Conservation (phyloP, 2,329 filamentous ascomycete species). For the Exophiala oligosperma region DNA sequence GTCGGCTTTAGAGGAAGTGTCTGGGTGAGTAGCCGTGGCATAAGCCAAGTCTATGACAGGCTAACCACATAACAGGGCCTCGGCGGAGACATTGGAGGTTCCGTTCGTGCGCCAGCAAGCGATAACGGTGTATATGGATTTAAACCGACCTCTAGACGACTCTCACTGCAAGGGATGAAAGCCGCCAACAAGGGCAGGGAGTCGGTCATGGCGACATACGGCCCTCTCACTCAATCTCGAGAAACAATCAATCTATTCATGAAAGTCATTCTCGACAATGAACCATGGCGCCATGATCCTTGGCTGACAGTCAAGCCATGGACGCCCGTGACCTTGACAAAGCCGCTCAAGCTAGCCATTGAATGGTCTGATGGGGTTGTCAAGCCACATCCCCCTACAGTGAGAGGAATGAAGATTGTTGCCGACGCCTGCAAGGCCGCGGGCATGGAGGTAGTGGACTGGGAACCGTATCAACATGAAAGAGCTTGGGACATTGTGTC, state of each 20-base stretch:
- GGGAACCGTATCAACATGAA: conserved; percentile 53
- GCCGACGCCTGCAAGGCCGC: conserved; percentile 46
- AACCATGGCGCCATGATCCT: conserved; percentile 57
- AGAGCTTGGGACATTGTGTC: conserved; percentile 48
- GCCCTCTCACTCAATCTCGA: conserved; percentile 56
- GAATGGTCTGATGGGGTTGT: conserved; percentile 67
- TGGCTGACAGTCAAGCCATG: conserved; percentile 56
- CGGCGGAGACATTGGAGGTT: conserved; percentile 52
- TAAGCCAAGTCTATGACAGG: neutral
- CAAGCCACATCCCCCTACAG: conserved; percentile 64
- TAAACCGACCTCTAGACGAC: conserved; percentile 40
- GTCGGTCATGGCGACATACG: conserved; percentile 50
- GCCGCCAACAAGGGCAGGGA: conserved; percentile 16
- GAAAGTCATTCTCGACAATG: conserved; percentile 41
- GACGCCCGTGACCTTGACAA: conserved; percentile 36
- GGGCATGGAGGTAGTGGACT: conserved; percentile 56
- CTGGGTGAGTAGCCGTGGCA: conserved; percentile 4
- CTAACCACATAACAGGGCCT: conserved; percentile 47
- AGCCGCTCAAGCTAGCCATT: conserved; percentile 57
- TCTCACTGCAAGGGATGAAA: conserved; percentile 35
- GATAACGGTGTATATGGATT: conserved; percentile 43
- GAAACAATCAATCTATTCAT: conserved; percentile 49
- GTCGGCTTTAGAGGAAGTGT: conserved; percentile 51
- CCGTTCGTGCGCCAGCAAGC: conserved; percentile 40
- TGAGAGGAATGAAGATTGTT: conserved; percentile 48